Evolutionary conservation across 2,329 filamentous ascomycete species (phyloP), one percentile per base, ranked within the genome.

Genomic region (Nothophoma quercina): DNA sequence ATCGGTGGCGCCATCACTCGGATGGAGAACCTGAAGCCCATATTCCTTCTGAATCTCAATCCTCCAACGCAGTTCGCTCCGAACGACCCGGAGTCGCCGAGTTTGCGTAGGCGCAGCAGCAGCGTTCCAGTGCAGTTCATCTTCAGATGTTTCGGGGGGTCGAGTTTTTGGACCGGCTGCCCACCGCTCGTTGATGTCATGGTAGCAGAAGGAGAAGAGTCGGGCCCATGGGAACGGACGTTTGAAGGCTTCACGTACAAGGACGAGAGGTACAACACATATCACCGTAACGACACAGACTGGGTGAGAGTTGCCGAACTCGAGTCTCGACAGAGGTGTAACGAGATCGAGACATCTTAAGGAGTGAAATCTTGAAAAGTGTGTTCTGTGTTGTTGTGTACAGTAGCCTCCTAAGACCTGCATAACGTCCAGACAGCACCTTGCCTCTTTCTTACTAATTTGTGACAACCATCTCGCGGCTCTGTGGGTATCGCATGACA

Each of bases 71-170:
- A 29, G 21, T 2, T 13, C 12, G 23, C 21, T 8, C 36, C 15
- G 29, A 25, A 29, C 6, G 29, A 10, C 8, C 29, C 36, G 28
- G 33, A 35, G 22, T 35, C 16, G 13, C 19, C 9, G 13, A 26
- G 25, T 12, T 26, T 26, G 12, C 6, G 7, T 26, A 26, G 25
- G 12, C 6, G 25, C 12, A 12, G 7, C 25, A 29, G 25, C 16
- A 40, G 36, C 23, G 23, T 18, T 7, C 36, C 16, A 13, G 36
- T 40, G 15, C 36, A 40, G 10, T 40, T 40, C 29, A 29, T 29
- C 12, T 40, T 40, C 23, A 28, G 36, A 40, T 40, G 36, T 29
- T 40, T 40, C n/a, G 23, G 36, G 15, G 36, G 36, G 29, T 10
- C 23, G 7, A 40, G 36, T 25, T 40, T 40, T 25, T 40, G 23